A percentile compares a stretch with the other conserved stretches of the same genome.
Evolutionary conservation across 1,284 basidiomycete species (phyloP).

Genomic region (Moesziomyces globuligerus): DNA sequence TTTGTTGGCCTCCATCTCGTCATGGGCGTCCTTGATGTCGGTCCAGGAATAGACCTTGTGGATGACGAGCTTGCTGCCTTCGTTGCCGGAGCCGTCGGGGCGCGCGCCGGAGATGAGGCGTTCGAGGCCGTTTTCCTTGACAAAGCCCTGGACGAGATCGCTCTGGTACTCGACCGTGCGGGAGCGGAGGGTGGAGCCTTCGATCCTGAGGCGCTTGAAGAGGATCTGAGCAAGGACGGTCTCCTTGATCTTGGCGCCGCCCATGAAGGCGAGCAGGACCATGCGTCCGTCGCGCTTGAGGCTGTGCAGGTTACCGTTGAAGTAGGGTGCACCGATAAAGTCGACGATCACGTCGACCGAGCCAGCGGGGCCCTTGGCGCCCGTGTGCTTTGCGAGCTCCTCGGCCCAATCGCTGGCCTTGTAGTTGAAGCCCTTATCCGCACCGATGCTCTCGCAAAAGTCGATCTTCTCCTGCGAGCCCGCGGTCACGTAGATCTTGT

Average conservation of each 20-base stretch:
- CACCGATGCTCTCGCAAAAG: constrained; percentile 75
- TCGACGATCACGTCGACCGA: constrained; percentile 85
- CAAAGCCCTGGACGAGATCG: constrained; percentile 77
- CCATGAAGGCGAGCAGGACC: constrained; percentile 76
- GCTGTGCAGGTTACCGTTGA: constrained; percentile 80
- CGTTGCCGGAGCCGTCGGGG: constrained; percentile 5
- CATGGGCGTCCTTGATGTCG: constrained; percentile 83
- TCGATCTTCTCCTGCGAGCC: constrained; percentile 85
- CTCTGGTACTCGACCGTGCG: constrained; percentile 83
- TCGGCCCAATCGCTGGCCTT: constrained; percentile 81
- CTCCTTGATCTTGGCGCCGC: constrained; percentile 76
- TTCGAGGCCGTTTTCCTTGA: constrained; percentile 44
- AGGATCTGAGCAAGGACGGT: constrained; percentile 77
- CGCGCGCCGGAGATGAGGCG: constrained; percentile 26
- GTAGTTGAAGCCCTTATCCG: constrained; percentile 83
- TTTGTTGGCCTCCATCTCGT: constrained; percentile 85
- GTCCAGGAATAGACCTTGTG: constrained; percentile 80
- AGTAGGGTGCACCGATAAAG: constrained; percentile 86
- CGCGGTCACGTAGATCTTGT: constrained; percentile 73
- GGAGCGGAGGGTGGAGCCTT: constrained; percentile 87
- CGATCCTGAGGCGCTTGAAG: constrained; percentile 86
- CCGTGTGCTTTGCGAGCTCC: constrained; percentile 69
- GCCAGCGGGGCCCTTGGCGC: constrained; percentile 36
- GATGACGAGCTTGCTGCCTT: constrained; percentile 50
- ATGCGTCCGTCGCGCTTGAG: constrained; percentile 83